Percentiles rank a stretch among this genome's conserved stretches.
Evolutionary conservation across 2,329 filamentous ascomycete species (phyloP).

Genomic region (Geosmithia putterillii): DNA sequence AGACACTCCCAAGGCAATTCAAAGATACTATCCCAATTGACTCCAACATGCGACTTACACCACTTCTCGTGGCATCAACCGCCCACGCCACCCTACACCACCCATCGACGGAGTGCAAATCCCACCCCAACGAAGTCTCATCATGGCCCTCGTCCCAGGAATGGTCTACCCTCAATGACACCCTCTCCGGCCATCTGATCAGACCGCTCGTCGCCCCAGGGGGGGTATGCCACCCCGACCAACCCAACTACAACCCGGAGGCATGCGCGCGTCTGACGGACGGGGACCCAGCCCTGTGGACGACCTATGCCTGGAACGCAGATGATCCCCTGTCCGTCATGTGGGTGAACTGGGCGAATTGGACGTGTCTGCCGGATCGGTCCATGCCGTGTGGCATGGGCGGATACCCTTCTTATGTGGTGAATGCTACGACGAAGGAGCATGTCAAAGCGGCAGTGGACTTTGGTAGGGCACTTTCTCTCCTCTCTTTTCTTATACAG

Average conservation of each 20-base stretch:
- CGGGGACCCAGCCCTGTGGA: constrained; percentile 15
- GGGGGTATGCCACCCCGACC: not conserved
- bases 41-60: too few species aligned
- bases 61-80: too few species aligned
- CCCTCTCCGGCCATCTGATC: constrained; percentile 25
- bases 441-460: constrained; percentile 21
- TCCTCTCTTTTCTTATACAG: too few species aligned
- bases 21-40: too few species aligned
- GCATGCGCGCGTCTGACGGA: constrained; percentile 13
- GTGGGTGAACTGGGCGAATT: constrained; percentile 32
- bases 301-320: constrained; percentile 13
- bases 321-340: constrained; percentile 17
- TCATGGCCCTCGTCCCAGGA: constrained; percentile 32
- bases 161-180: constrained; percentile 34
- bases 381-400: constrained; percentile 16
- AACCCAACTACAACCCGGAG: constrained; percentile 12
- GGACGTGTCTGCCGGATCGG: constrained; percentile 33
- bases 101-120: constrained; percentile 24
- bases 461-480: constrained; percentile 21
- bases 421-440: constrained; percentile 19
- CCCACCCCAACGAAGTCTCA: constrained; percentile 28
- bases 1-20: too few species aligned
- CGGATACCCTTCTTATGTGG: constrained; percentile 22
- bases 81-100: too few species aligned
- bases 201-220: constrained; percentile 16